Percentiles rank a stretch among this genome's conserved stretches.
These are phyloP conservation scores for Sporothrix brunneoviolacea DNA, from an alignment of 2,329 filamentous ascomycete species.

Conservation along the genomic window DNA sequence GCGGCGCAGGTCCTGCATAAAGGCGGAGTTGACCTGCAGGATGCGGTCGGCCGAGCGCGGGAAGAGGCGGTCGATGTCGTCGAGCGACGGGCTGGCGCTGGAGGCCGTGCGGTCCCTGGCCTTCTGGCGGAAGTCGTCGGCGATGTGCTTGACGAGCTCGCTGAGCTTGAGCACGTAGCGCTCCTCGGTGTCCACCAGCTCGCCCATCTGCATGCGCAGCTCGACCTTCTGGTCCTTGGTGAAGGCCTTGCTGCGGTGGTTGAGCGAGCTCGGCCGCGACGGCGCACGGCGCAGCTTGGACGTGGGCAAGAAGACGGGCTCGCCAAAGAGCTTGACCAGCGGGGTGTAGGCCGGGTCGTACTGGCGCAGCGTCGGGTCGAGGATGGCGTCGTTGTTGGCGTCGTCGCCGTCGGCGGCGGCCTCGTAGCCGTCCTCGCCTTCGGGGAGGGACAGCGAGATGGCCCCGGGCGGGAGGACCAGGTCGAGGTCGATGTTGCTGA, in stretches of 20 bases:
- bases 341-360: constrained; percentile 69
- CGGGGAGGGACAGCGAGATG: constrained; percentile 39
- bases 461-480: constrained; percentile 74
- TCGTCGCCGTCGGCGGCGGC: constrained; percentile 25
- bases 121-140: constrained; percentile 69
- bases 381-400: constrained; percentile 58
- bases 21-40: constrained; percentile 71
- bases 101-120: constrained; percentile 50
- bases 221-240: constrained; percentile 75
- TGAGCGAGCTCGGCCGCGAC: constrained; percentile 76
- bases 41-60: constrained; percentile 75
- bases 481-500: constrained; percentile 83
- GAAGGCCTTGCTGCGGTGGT: constrained; percentile 65
- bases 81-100: constrained; percentile 64
- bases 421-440: constrained; percentile 44
- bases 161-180: constrained; percentile 85
- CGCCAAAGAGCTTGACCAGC: constrained; percentile 71
- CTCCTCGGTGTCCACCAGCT: constrained; percentile 88
- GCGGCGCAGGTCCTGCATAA: constrained; percentile 67
- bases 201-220: constrained; percentile 79
- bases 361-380: constrained; percentile 57
- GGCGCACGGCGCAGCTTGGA: constrained; percentile 77
- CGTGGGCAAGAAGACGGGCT: constrained; percentile 80
- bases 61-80: constrained; percentile 71
- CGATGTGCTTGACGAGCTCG: constrained; percentile 74